These are phyloP conservation scores for Aspergillus tanneri DNA, from an alignment of 2,329 filamentous ascomycete genomes.

Conservation along the genomic window DNA sequence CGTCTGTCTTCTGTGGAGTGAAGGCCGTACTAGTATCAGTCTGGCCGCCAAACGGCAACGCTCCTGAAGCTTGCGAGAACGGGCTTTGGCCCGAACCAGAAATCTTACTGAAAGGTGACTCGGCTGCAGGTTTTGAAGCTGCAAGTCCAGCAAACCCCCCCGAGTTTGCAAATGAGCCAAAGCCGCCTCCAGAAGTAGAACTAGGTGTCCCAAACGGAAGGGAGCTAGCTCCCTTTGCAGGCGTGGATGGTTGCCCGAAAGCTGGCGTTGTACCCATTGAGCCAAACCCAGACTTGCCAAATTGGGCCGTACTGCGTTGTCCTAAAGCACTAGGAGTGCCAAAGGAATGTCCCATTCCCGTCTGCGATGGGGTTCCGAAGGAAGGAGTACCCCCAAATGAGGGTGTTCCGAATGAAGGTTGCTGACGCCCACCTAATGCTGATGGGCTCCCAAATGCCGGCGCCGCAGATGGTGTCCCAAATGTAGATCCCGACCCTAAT, in stretches of 20 bases:
- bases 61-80: slow-evolving; percentile 16
- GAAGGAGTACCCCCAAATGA: slow-evolving; percentile 37
- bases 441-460: slow-evolving; percentile 32
- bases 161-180: slow-evolving; percentile 34
- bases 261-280: slow-evolving; percentile 17
- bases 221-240: slow-evolving; percentile 24
- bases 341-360: slow-evolving; percentile 31
- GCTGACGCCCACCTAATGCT: slow-evolving; percentile 22
- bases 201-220: slow-evolving; percentile 23
- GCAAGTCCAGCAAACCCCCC: slow-evolving; percentile 28
- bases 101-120: slow-evolving; percentile 29
- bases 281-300: slow-evolving; percentile 37
- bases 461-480: slow-evolving; percentile 29
- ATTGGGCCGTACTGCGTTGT: slow-evolving; percentile 25
- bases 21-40: slow-evolving; percentile 28
- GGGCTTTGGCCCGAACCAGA: slow-evolving; percentile 21
- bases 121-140: slow-evolving; percentile 24
- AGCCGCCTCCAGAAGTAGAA: slow-evolving; percentile 30
- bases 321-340: slow-evolving; percentile 37
- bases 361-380: slow-evolving; percentile 38
- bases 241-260: slow-evolving; percentile 35
- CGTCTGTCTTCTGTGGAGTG: slow-evolving; percentile 25
- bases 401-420: slow-evolving; percentile 30
- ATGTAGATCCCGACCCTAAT: slow-evolving; percentile 25
- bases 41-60: slow-evolving; percentile 24